Evolutionary conservation across 1,139 yeast species (phyloP).

Genomic region (Tardiomyces blankii): DNA sequence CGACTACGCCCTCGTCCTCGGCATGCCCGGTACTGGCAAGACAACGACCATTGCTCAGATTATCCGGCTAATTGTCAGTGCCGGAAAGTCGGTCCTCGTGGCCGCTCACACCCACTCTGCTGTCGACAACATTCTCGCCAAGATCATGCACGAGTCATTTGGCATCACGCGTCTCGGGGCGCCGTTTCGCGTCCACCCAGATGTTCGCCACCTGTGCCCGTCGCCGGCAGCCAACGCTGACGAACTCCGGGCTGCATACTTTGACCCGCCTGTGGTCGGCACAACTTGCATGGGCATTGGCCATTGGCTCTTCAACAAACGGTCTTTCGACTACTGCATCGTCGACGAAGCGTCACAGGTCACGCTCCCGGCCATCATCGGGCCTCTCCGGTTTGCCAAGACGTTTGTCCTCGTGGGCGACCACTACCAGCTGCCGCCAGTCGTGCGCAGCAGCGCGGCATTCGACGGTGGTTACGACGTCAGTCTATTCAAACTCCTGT

Average conservation of each 20-base stretch:
- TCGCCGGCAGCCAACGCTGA: slow-evolving; percentile 10
- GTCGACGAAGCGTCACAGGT: slow-evolving; percentile 96
- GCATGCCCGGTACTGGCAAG: slow-evolving; percentile 99
- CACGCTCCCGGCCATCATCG: slow-evolving; percentile 79
- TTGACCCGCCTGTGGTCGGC: slow-evolving; percentile 68
- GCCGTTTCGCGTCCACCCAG: slow-evolving; percentile 46
- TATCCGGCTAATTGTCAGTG: slow-evolving; percentile 46
- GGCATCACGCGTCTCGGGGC: slow-evolving; percentile 32
- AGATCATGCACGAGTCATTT: slow-evolving; percentile 38
- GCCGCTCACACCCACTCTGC: slow-evolving; percentile 94
- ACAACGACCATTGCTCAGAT: slow-evolving; percentile 82
- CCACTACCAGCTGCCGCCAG: slow-evolving; percentile 83
- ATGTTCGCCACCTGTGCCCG: slow-evolving; percentile 31
- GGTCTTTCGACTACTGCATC: slow-evolving; percentile 80
- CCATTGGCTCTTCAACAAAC: slow-evolving; percentile 40
- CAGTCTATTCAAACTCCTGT: slow-evolving; percentile 64
- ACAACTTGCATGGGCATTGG: slow-evolving; percentile 75
- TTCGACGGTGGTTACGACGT: slow-evolving; percentile 52
- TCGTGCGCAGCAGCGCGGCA: slow-evolving; percentile 44
- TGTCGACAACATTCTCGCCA: slow-evolving; percentile 80
- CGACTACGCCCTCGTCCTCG: slow-evolving; percentile 73
- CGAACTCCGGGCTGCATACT: slow-evolving; percentile 36
- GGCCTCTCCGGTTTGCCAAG: slow-evolving; percentile 70
- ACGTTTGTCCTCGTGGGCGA: slow-evolving; percentile 90
- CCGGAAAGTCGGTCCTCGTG: slow-evolving; percentile 57